Evolutionary conservation across 169 alveolate genomes (phyloP), one percentile per base, ranked within the genome.

Genomic region (Plasmodium vivax): DNA sequence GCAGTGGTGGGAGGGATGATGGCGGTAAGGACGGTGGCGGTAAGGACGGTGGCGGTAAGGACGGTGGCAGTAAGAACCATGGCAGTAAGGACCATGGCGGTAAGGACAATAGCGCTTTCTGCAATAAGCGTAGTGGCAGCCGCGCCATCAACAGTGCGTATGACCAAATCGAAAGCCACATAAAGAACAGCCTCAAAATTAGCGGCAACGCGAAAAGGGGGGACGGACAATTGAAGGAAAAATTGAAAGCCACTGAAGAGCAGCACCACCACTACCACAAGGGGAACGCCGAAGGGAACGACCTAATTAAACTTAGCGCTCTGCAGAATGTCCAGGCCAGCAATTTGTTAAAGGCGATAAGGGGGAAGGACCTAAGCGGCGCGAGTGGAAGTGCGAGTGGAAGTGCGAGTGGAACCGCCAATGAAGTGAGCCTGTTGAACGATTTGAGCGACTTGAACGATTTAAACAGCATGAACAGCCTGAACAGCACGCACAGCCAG

Each of bases 261-360:
- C 85, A 43, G 36, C 38, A 68, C n/a, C 38, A 27, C 9, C 19
- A 36, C 2, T 16, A 47, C 8, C 54, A 43, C 58, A 77, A 77
- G 3, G 19, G 19, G 32, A 77, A 77, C 23, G 36, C 5, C 14
- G 54, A 81, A 43, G 68, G 16, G 32, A 81, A 27, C 23, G 58
- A 1, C 36, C 58, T n/a, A 27, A 45, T 30, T 16, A 47, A 36
- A 43, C 27, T 3, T 81, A 36, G 23, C 23, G 43, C 27, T 47
- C 34, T 47, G 58, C 75, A 81, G 16, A 47, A 43, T 45, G 32
- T 16, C n/a, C 75, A 43, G 32, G 47, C 85, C 14, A 23, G 43
- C 41, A 81, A 81, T 43, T 43, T 81, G n/a, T n/a, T 81, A 43
- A 81, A 81, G 27, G 43, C 19, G 14, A 43, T 81, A 81, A 81